Conservation (phyloP, 176 grass and related monocot species). For the Microstegium vimineum region DNA sequence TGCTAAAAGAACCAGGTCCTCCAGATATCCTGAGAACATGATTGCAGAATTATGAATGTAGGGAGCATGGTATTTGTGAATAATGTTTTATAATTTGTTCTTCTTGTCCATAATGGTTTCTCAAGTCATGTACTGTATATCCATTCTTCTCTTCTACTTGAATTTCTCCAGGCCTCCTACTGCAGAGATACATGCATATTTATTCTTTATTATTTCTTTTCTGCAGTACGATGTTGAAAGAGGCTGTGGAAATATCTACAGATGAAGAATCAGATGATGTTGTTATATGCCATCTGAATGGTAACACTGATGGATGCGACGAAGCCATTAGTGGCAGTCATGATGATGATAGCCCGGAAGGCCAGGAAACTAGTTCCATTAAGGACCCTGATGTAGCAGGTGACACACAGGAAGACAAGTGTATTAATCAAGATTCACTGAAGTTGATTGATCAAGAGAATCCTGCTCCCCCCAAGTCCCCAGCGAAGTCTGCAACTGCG, state of each 20-base stretch:
- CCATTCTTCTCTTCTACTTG: conserved; percentile 1
- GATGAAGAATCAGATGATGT: conserved; percentile 64
- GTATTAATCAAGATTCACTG: conserved; percentile 41
- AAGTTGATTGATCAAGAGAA: conserved; percentile 51
- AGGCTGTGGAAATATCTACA: conserved; percentile 50
- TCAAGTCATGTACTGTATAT: not conserved
- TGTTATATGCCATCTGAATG: conserved; percentile 39
- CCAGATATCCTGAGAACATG: conserved; percentile 1
- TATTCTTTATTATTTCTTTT: conserved; percentile 27
- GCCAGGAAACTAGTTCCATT: conserved; percentile 20
- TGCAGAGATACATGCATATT: conserved; percentile 19
- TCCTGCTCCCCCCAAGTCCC: conserved; percentile 27
- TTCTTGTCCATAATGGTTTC: conserved; percentile 20
- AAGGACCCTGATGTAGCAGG: conserved; percentile 21
- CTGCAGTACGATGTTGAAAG: conserved; percentile 62
- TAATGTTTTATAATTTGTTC: conserved; percentile 17
- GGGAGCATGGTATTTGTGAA: conserved; percentile 12
- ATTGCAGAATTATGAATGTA: not conserved
- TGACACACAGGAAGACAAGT: conserved; percentile 50
- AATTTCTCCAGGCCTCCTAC: conserved; percentile 7
- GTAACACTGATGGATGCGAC: conserved; percentile 27
- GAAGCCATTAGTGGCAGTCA: conserved; percentile 29
- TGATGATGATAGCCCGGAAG: conserved; percentile 34
- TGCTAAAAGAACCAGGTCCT: not conserved
- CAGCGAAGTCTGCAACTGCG: conserved; percentile 46